Percentiles rank a stretch among this genome's conserved stretches.
These are phyloP conservation scores for Lotmaria passim DNA, from an alignment of 208 protist genomes.

Conservation along the genomic window DNA sequence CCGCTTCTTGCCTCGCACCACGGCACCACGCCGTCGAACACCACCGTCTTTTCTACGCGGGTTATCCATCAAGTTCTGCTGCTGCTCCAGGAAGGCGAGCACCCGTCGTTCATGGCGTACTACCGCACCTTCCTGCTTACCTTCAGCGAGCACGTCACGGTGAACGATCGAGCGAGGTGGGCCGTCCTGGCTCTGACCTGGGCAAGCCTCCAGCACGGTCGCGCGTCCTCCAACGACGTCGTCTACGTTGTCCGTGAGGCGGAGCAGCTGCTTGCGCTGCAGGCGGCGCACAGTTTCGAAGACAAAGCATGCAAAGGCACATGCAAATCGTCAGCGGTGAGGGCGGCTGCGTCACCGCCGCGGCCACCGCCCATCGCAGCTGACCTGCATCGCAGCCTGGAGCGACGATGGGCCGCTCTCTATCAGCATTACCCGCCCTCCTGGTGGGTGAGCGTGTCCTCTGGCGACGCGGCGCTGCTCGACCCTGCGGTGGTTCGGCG, in stretches of 20 bases:
- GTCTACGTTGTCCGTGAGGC: constrained; percentile 50
- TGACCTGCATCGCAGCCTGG: constrained; percentile 37
- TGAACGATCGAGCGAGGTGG: constrained; percentile 49
- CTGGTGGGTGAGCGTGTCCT: constrained; percentile 21
- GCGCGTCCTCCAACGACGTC: constrained; percentile 29
- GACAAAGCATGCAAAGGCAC: not conserved
- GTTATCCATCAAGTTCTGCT: constrained; percentile 64
- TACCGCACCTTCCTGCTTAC: constrained; percentile 53
- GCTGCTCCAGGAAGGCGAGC: constrained; percentile 74
- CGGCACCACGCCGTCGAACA: not conserved
- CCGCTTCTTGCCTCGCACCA: too few species aligned
- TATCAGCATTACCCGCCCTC: constrained; percentile 36
- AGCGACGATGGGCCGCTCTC: constrained; percentile 42
- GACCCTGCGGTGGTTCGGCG: not conserved
- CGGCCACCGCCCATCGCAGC: constrained; percentile 11
- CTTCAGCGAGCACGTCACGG: constrained; percentile 27
- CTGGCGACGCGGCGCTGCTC: not conserved
- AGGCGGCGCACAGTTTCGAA: constrained; percentile 1
- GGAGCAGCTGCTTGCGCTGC: constrained; percentile 36
- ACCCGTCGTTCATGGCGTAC: constrained; percentile 65
- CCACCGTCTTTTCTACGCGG: constrained; percentile 51
- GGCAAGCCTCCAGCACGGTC: constrained; percentile 26
- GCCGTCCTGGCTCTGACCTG: constrained; percentile 49
- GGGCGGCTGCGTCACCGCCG: not conserved
- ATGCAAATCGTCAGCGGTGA: too few species aligned